Evolutionary conservation across 73 alveolate species (phyloP), one percentile per base, ranked within the genome.

Genomic region (Tetrahymena borealis): DNA sequence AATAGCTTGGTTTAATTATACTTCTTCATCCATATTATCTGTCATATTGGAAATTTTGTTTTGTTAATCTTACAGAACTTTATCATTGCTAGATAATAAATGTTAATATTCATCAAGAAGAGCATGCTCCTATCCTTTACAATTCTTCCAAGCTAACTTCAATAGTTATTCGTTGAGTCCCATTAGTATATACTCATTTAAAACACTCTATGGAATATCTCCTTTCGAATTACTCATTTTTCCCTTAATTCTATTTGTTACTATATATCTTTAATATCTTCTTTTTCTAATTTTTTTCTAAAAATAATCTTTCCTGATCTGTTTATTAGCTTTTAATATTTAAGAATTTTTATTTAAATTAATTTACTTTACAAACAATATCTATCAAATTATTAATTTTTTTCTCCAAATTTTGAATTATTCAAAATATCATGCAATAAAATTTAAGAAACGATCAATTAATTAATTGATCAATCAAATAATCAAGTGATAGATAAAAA

Each of bases 21-120:
- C 85, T 60, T 60, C 85, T 60, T 60, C 85, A 60, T 60, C 85
- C 85, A 60, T 60, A 60, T 60, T 60, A 60, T 60, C 85, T 60
- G 85, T 60, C 31, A 60, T 15, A 60, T 60, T 60, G 35, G 35
- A 24, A 18, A 60, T 60, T 60, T 60, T 60, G 28, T 60, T 60
- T 60, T 60, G 85, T 35, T 60, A 60, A 24, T 60, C 85, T 5
- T n/a, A 7, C 28, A 60, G 28, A 24, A 60, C 85, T 35, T 60
- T 15, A 15, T 60, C 31, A 60, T 60, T 60, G 38, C 37, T 60
- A 9, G 85, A 11, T 60, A 60, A 20, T 7, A 60, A 35, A 35
- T 60, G 85, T 1, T 60, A 28, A 6, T 60, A 60, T 28, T 60
- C 85, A 20, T 60, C 85, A 24, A 60, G 28, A 60, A 60, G 85